Conservation (phyloP, 352 stramenopile species). For the Phytopythium oedochilum region DNA sequence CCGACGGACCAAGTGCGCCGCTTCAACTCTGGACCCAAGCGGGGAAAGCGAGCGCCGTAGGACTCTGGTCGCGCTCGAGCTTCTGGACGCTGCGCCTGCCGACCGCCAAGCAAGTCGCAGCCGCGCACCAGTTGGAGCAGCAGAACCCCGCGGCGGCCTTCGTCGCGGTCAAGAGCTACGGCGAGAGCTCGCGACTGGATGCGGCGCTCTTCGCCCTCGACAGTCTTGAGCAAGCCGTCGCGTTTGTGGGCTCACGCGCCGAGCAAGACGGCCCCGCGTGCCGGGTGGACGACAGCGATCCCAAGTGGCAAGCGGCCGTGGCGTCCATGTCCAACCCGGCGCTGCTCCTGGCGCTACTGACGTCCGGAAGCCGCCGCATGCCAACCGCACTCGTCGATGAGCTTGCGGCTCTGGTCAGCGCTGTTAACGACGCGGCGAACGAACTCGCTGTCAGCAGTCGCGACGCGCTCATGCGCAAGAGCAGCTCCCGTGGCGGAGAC, state of each 20-base stretch:
- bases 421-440: slow-evolving; percentile 26
- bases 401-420: slow-evolving; percentile 45
- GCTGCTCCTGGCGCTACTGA: slow-evolving; percentile 60
- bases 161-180: slow-evolving; percentile 41
- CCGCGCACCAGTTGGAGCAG: neutral
- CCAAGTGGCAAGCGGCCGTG: slow-evolving; percentile 21
- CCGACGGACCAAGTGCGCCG: slow-evolving; percentile 5
- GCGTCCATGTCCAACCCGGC: slow-evolving; percentile 53
- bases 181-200: slow-evolving; percentile 47
- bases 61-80: slow-evolving; percentile 40
- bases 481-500: neutral
- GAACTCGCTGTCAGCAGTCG: neutral
- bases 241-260: slow-evolving; percentile 6
- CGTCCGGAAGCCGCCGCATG: neutral
- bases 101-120: slow-evolving; percentile 36
- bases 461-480: neutral
- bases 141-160: slow-evolving; percentile 32
- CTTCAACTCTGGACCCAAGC: slow-evolving; percentile 48
- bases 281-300: neutral
- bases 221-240: slow-evolving; percentile 30
- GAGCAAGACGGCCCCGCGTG: neutral
- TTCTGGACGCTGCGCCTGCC: slow-evolving; percentile 70
- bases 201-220: slow-evolving; percentile 58
- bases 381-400: slow-evolving; percentile 34
- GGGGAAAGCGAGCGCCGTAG: slow-evolving; percentile 42